A percentile compares a stretch with the other conserved stretches of the same genome.
phyloP scores from a whole-genome alignment of 352 stramenopile genomes.

The Phytophthora tubulina region DNA sequence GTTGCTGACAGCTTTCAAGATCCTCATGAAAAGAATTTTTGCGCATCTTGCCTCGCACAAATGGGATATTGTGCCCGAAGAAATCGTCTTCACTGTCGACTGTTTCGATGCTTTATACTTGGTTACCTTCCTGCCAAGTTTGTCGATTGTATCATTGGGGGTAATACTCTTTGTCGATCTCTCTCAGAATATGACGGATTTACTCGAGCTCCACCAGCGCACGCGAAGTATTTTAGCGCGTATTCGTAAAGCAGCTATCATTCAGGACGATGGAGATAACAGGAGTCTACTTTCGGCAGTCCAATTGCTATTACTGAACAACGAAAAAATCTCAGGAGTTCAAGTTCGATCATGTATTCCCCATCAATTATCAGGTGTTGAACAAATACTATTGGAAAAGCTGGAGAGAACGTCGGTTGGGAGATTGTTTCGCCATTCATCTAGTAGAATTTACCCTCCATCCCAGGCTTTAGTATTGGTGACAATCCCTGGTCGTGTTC shows the following conservation, averaged over 20 bases:
- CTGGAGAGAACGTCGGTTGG: neutral
- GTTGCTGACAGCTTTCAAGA: neutral
- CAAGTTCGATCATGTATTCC: neutral
- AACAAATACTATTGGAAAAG: neutral
- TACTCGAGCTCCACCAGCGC: slow-evolving; percentile 13
- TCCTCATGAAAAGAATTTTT: slow-evolving; percentile 11
- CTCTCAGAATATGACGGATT: slow-evolving; percentile 8
- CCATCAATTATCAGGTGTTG: neutral
- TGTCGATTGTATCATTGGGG: neutral
- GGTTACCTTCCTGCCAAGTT: slow-evolving; percentile 3
- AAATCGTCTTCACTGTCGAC: slow-evolving; percentile 25
- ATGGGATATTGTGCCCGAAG: slow-evolving; percentile 24
- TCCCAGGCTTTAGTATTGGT: neutral
- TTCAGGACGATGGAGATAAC: neutral
- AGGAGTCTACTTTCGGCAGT: neutral
- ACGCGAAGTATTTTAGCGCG: slow-evolving; percentile 2
- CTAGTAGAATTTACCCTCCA: neutral
- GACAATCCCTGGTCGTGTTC: neutral
- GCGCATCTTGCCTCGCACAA: slow-evolving; percentile 6
- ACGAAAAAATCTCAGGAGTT: neutral
- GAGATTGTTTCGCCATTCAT: neutral
- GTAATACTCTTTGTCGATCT: slow-evolving; percentile 10
- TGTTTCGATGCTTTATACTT: slow-evolving; percentile 23
- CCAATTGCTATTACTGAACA: neutral
- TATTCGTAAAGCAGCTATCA: neutral